Evolutionary conservation across 2,329 filamentous ascomycete genomes (phyloP), one percentile per base, ranked within the genome.

Genomic region (Metarhizium anisopliae): DNA sequence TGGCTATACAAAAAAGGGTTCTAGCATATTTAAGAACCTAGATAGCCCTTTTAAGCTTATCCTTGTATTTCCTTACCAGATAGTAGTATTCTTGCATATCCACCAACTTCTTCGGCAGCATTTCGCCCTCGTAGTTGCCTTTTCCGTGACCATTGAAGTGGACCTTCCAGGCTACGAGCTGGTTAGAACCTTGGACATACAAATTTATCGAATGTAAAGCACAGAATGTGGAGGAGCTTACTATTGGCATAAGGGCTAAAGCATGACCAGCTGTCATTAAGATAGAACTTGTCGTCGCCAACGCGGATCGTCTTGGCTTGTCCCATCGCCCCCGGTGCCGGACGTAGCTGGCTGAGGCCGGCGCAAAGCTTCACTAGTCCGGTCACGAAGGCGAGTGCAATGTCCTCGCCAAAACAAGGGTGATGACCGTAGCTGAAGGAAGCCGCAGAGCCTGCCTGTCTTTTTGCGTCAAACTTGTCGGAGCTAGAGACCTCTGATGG

Each of bases 241-340:
- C 76, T 77, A 58, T 70, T 76, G 2, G 73, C 70, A 58, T 77
- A 73, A 14, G 72, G 71, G 36, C 66, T 66, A 16, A 78, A 68
- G 50, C 72, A 73, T 1, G 74, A 76, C 72, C 76, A 78, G 59
- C 71, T 76, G 50, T 78, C 75, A 55, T 77, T 76, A 20, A 77
- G 68, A 55, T 75, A 78, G 8, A 67, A 68, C 59, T 71, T 72
- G 59, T 76, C 69, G 0, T 64, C 60, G 10, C 67, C 70, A 16
- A 75, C 64, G 0, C 59, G 61, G 60, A 79, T 72, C 1, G 70
- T 74, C 69, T 77, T 77, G 58, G 77, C 70, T 50, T 64, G 55
- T 1, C 75, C 76, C 70, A 77, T 77, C 51, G 67, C 66, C 0
- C 74, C 75, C 1, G 74, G 74, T 0, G 76, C 76, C 0, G 72